Base-by-base conservation (phyloP, 2,329 filamentous ascomycete species). In the Aspergillus vadensis region DNA sequence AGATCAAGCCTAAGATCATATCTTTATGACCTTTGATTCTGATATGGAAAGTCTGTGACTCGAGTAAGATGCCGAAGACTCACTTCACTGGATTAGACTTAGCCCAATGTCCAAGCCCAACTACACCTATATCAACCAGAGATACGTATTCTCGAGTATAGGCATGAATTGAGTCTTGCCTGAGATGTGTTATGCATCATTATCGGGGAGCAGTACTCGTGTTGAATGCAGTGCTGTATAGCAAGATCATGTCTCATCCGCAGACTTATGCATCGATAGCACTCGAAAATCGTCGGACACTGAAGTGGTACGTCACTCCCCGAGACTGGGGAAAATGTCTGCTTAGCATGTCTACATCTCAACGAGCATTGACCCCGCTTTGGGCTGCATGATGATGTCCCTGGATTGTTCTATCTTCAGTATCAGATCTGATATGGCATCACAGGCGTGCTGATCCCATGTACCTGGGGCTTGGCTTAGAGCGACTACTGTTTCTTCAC, bases 371-470 rank as follows among this genome's bases (percentile, higher is more conserved):
- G 23, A 27, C 44, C 12, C 19, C 19, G n/a, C 14, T 23, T 15
- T 9, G 23, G 15, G 25, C 47, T 50, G 47, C 47, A 32, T 17
- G 14, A 9, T 32, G 47, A 50, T 50, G 47, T 50, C 8, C 47
- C 25, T 30, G 47, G 2, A n/a, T 50, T 49, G 14, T 10, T 50
- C n/a, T 30, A 19, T 23, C 25, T 8, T 27, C 30, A 50, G 23
- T 32, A 30, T 27, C 44, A 30, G 23, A 49, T 49, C 44, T 30
- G 23, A 23, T 9, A 55, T 55, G 53, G 53, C 53, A 55, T 55
- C 53, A 55, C 47, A 5, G 25, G 15, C 4, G 23, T 36, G 53
- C 44, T 30, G 39, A 47, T 47, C 21, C 12, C 41, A n/a, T 44
- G 25, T 27, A 19, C 15, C 30, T 21, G 25, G 25, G 32, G 17